Conservation (phyloP, 257 asterid genomes). For the Cruciata laevipes region DNA sequence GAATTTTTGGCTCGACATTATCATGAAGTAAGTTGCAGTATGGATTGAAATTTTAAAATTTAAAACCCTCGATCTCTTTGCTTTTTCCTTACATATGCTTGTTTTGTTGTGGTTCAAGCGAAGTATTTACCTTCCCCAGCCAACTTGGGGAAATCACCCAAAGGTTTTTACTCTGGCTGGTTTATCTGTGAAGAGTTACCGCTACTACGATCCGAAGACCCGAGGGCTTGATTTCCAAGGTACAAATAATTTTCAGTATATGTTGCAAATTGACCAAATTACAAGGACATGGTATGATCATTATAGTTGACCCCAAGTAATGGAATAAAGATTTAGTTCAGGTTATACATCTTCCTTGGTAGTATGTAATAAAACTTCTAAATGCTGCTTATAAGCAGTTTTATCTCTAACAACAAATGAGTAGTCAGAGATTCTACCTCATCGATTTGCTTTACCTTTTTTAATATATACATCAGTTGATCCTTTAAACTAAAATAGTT, state of each 20-base stretch:
- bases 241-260: slow-evolving; percentile 12
- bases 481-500: background rate
- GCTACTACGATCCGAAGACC: slow-evolving; percentile 88
- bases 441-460: background rate
- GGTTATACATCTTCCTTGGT: background rate
- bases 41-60: background rate
- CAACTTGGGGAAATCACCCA: slow-evolving; percentile 98
- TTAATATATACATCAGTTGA: background rate
- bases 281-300: background rate
- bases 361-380: too few species aligned
- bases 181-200: slow-evolving; percentile 71
- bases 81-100: background rate
- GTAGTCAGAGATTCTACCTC: background rate
- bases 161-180: slow-evolving; percentile 85
- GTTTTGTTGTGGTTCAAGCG: slow-evolving; percentile 41
- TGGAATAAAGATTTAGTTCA: background rate
- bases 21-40: slow-evolving; percentile 50
- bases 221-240: slow-evolving; percentile 94
- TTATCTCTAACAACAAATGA: background rate
- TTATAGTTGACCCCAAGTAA: background rate
- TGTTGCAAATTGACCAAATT: background rate
- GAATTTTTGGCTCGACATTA: slow-evolving; percentile 84
- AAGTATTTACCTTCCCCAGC: slow-evolving; percentile 74
- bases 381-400: background rate
- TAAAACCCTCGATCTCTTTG: background rate